Percentiles rank a stretch among this genome's conserved stretches.
phyloP scores from a whole-genome alignment of 2,329 filamentous ascomycete genomes.

The Ampelomyces quisqualis region DNA sequence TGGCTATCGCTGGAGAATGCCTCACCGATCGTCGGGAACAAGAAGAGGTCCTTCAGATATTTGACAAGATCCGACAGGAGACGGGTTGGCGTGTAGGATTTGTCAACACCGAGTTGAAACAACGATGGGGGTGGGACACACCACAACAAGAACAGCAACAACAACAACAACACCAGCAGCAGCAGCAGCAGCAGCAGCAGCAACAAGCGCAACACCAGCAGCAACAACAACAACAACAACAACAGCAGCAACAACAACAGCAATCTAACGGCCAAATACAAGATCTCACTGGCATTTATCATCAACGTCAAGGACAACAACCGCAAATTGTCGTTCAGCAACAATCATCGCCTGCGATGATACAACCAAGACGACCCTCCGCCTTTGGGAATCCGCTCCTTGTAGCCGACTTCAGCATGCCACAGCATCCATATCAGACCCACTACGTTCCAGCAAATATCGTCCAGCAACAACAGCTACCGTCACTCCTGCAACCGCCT shows the following conservation, averaged over 20 bases:
- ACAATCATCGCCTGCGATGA: slow-evolving; percentile 19
- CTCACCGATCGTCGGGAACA: slow-evolving; percentile 71
- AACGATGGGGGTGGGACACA: slow-evolving; percentile 71
- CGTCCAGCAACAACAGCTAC: slow-evolving; percentile 29
- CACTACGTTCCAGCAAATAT: slow-evolving; percentile 74
- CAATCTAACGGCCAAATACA: slow-evolving; percentile 18
- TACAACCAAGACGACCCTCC: slow-evolving; percentile 42
- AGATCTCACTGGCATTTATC: slow-evolving; percentile 15
- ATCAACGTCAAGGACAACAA: slow-evolving; percentile 10
- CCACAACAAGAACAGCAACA: slow-evolving; percentile 44
- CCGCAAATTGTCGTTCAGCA: slow-evolving; percentile 20
- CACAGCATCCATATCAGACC: slow-evolving; percentile 78
- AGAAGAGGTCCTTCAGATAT: slow-evolving; percentile 74
- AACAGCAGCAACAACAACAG: slow-evolving; percentile 24
- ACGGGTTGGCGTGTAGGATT: slow-evolving; percentile 77
- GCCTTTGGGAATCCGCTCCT: slow-evolving; percentile 70
- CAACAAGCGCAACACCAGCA: slow-evolving; percentile 27
- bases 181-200: slow-evolving; percentile 40
- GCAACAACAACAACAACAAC: slow-evolving; percentile 11
- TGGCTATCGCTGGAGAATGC: slow-evolving; percentile 74
- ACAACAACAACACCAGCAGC: slow-evolving; percentile 19
- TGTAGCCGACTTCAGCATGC: slow-evolving; percentile 71
- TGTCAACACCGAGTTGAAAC: slow-evolving; percentile 70
- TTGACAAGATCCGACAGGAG: slow-evolving; percentile 71
- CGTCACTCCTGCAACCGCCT: slow-evolving; percentile 23